Percentiles rank a stretch among this genome's conserved stretches.
phyloP scores from a whole-genome alignment of 1,284 basidiomycete genomes.

The Neonothopanus nambi region DNA sequence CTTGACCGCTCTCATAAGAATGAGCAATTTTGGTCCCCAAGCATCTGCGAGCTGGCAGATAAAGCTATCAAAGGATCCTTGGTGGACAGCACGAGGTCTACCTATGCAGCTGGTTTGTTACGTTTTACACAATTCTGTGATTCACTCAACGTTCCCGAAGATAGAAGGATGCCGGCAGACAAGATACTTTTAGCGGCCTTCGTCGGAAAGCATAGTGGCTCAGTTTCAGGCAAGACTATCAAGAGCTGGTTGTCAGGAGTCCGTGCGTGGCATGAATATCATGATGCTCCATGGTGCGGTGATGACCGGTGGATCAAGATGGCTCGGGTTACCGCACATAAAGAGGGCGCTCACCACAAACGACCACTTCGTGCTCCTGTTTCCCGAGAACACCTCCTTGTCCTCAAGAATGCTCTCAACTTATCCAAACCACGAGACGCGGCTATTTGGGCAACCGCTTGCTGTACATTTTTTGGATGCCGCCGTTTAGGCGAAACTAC shows the following conservation, averaged over 20 bases:
- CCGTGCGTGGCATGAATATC: conserved; percentile 11
- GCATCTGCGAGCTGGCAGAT: not conserved
- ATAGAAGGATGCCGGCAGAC: conserved; percentile 23
- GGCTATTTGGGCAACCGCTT: conserved; percentile 18
- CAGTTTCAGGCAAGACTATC: conserved; percentile 9
- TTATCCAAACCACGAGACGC: conserved; percentile 12
- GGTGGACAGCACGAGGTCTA: conserved; percentile 8
- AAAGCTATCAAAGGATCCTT: not conserved
- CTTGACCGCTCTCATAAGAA: not conserved
- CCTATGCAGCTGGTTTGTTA: conserved; percentile 24
- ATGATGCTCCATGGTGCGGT: conserved; percentile 14
- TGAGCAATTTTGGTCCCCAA: not conserved
- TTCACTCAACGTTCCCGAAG: conserved; percentile 16
- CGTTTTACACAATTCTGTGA: conserved; percentile 28
- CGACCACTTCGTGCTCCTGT: conserved; percentile 11
- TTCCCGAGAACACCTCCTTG: conserved; percentile 11
- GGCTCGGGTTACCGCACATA: conserved; percentile 10
- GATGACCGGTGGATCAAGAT: conserved; percentile 16
- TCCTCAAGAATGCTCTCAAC: conserved; percentile 9
- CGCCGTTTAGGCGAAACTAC: conserved; percentile 25
- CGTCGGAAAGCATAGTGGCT: conserved; percentile 8
- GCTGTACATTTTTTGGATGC: conserved; percentile 20
- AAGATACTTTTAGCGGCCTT: conserved; percentile 10
- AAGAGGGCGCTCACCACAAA: conserved; percentile 12
- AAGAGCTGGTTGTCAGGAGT: conserved; percentile 18